These are phyloP conservation scores for Babesia bovis DNA, from an alignment of 169 alveolate species.

Conservation along the genomic window DNA sequence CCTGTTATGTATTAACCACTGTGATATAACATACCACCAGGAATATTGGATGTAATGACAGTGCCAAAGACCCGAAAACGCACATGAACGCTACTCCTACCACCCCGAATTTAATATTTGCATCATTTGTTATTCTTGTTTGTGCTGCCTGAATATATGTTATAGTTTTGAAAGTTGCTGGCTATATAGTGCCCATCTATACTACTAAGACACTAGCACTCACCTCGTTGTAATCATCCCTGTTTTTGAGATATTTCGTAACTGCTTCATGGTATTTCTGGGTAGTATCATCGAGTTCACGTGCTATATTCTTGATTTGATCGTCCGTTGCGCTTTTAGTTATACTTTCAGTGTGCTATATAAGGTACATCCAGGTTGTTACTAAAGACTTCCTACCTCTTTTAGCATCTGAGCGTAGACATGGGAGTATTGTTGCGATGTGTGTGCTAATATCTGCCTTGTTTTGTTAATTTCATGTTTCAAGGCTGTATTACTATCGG, in stretches of 20 bases:
- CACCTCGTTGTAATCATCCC: constrained; percentile 18
- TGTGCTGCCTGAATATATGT: constrained; percentile 28
- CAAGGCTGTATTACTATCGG: too few relatives aligned
- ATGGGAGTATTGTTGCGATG: constrained; percentile 17
- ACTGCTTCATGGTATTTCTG: background rate
- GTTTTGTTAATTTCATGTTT: background rate
- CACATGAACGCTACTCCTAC: constrained; percentile 56
- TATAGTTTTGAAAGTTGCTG: background rate
- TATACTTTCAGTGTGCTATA: too few relatives aligned
- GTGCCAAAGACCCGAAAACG: constrained; percentile 58
- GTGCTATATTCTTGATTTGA: background rate
- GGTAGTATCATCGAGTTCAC: background rate
- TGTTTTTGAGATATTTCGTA: background rate
- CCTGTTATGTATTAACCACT: constrained; percentile 10
- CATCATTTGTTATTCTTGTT: constrained; percentile 25
- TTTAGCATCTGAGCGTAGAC: constrained; percentile 15
- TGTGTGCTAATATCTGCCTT: background rate
- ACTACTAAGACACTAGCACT: background rate
- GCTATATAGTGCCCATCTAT: too few relatives aligned
- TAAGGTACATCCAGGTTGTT: too few relatives aligned
- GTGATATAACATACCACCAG: constrained; percentile 10
- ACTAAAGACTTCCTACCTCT: constrained; percentile 9
- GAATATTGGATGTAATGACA: constrained; percentile 62
- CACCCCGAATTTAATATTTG: constrained; percentile 48
- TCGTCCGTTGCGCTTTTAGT: too few relatives aligned